A percentile compares a stretch with the other conserved stretches of the same genome.
phyloP scores from a whole-genome alignment of 2,329 filamentous ascomycete genomes.

The Sclerotinia subarctica region DNA sequence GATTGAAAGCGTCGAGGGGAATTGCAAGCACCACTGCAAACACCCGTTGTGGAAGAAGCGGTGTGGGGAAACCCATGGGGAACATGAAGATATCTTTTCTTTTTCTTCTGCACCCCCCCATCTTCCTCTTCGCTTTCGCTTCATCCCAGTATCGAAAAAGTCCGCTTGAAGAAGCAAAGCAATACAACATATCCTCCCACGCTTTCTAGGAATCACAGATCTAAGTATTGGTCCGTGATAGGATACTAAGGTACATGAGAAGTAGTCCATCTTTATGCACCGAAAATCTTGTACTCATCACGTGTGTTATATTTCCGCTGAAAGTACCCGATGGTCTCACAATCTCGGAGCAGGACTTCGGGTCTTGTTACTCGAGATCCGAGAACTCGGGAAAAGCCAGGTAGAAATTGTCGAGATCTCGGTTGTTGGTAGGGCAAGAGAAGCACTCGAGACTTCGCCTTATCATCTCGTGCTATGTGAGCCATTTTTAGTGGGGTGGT shows the following conservation, averaged over 20 bases:
- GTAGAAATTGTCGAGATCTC: constrained; percentile 7
- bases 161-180: neutral
- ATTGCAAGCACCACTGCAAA: constrained; percentile 2
- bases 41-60: constrained; percentile 11
- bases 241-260: neutral
- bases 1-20: constrained; percentile 6
- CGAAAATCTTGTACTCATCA: neutral
- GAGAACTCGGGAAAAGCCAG: constrained; percentile 14
- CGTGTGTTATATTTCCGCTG: constrained; percentile 16
- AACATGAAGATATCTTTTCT: neutral
- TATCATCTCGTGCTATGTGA: neutral
- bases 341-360: constrained; percentile 13
- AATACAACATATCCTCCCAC: constrained; percentile 1
- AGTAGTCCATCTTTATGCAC: constrained; percentile 5
- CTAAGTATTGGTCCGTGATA: neutral
- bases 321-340: constrained; percentile 16
- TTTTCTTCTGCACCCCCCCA: neutral
- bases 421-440: constrained; percentile 15
- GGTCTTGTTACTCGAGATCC: constrained; percentile 14
- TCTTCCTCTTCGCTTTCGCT: constrained; percentile 2
- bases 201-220: neutral
- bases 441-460: constrained; percentile 4
- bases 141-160: neutral
- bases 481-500: neutral
- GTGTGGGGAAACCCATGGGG: constrained; percentile 12